phyloP scores from a whole-genome alignment of 2,329 filamentous ascomycete species.

The Nothophaeocryptopus gaeumannii region DNA sequence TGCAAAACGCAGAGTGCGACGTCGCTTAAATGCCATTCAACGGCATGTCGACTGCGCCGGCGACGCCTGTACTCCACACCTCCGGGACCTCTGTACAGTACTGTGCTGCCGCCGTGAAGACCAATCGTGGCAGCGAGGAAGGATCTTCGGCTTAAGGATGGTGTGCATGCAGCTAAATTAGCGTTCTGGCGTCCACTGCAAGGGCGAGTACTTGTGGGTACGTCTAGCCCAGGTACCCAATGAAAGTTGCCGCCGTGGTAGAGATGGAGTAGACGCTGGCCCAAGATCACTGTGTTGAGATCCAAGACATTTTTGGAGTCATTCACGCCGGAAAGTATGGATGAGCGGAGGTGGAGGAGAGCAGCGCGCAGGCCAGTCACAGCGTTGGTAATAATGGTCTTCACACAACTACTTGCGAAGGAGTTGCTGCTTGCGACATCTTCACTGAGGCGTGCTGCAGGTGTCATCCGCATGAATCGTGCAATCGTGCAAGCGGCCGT shows the following conservation, averaged over 20 bases:
- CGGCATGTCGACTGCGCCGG: constrained; percentile 8
- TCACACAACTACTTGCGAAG: no score
- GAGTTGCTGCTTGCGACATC: no score
- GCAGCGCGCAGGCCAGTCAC: no score
- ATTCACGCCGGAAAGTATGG: no score
- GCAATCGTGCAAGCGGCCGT: no score
- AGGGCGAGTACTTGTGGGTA: constrained; percentile 23
- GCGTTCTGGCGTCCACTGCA: constrained; percentile 21
- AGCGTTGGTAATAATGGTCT: no score
- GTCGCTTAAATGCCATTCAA: constrained; percentile 10
- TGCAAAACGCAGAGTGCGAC: constrained; percentile 12
- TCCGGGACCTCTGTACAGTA: constrained; percentile 5
- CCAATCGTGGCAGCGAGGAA: constrained; percentile 10
- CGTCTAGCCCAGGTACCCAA: constrained; percentile 24
- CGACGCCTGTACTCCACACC: constrained; percentile 21
- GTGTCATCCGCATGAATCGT: no score
- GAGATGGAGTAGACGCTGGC: constrained; percentile 1
- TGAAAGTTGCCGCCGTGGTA: constrained; percentile 12
- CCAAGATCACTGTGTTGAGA: not conserved
- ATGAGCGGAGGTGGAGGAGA: no score
- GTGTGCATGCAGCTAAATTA: constrained; percentile 25
- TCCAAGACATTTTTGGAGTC: no score
- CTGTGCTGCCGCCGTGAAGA: constrained; percentile 9
- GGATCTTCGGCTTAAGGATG: constrained; percentile 23
- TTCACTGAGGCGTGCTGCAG: no score